Evolutionary conservation across 1,139 yeast species (phyloP).

Genomic region (Saccharomyces pastorianus): DNA sequence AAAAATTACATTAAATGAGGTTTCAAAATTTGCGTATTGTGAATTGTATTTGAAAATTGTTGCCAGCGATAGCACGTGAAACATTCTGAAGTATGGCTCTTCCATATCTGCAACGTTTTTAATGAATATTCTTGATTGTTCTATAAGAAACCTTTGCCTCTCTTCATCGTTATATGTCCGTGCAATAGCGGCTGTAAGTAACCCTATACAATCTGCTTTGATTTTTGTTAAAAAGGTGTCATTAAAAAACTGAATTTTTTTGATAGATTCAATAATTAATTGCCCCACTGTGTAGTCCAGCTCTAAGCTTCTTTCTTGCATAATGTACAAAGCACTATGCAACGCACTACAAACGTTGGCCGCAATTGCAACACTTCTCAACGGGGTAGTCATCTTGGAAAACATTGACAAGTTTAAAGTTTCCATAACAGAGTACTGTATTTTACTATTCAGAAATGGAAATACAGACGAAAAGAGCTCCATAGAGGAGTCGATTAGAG

Average conservation of each 20-base stretch:
- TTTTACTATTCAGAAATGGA: constrained; percentile 66
- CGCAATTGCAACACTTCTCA: constrained; percentile 45
- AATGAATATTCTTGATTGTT: constrained; percentile 46
- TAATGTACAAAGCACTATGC: constrained; percentile 43
- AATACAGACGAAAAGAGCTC: constrained; percentile 66
- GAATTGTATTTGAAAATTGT: constrained; percentile 47
- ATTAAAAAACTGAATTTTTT: constrained; percentile 36
- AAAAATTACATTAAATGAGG: constrained; percentile 48
- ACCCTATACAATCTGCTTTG: constrained; percentile 64
- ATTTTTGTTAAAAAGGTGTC: constrained; percentile 37
- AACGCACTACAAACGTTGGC: constrained; percentile 59
- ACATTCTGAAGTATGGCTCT: constrained; percentile 62
- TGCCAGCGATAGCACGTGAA: constrained; percentile 52
- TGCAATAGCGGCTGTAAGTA: constrained; percentile 37
- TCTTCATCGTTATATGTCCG: constrained; percentile 24
- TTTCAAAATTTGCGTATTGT: constrained; percentile 35
- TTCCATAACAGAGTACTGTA: constrained; percentile 80
- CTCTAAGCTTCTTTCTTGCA: constrained; percentile 20
- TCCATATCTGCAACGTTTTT: constrained; percentile 54
- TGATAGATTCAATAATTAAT: constrained; percentile 51
- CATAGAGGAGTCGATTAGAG: constrained; percentile 69
- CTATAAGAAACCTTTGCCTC: constrained; percentile 29
- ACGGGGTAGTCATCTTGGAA: constrained; percentile 29
- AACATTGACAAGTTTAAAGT: constrained; percentile 55
- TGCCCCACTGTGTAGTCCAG: constrained; percentile 43